These are phyloP conservation scores for Gorgonomyces haynaldii DNA, from an alignment of 192 early-diverging fungal species.

Conservation along the genomic window DNA sequence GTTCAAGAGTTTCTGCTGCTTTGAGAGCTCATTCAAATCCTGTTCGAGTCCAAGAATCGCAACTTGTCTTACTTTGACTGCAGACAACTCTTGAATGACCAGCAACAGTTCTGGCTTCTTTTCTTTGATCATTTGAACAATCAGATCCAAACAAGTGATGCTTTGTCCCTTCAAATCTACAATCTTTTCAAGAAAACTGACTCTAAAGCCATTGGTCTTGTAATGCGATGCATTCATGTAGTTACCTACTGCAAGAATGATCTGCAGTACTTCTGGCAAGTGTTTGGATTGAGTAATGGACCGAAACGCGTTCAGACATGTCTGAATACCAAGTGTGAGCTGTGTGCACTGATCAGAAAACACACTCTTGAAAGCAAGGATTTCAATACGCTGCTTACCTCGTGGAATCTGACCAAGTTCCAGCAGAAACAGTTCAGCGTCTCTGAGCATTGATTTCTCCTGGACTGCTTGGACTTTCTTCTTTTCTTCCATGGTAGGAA, in stretches of 20 bases:
- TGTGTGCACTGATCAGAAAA: background rate
- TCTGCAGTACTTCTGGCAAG: conserved; percentile 2
- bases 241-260: background rate
- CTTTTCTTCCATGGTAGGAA: conserved; percentile 1
- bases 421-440: background rate
- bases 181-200: conserved; percentile 1
- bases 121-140: background rate
- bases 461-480: background rate
- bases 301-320: background rate
- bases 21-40: background rate
- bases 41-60: background rate
- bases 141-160: background rate
- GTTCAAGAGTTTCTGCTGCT: background rate
- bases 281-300: background rate
- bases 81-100: background rate
- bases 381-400: background rate
- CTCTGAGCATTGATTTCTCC: background rate
- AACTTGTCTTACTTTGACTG: background rate
- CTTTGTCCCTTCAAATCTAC: background rate
- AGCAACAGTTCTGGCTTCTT: background rate
- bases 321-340: background rate
- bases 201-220: background rate
- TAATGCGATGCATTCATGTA: background rate
- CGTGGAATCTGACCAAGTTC: background rate
- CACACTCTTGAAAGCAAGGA: background rate